These are phyloP conservation scores for Beauveria sp. DNA, from an alignment of 2,329 filamentous ascomycete species.

Conservation along the genomic window DNA sequence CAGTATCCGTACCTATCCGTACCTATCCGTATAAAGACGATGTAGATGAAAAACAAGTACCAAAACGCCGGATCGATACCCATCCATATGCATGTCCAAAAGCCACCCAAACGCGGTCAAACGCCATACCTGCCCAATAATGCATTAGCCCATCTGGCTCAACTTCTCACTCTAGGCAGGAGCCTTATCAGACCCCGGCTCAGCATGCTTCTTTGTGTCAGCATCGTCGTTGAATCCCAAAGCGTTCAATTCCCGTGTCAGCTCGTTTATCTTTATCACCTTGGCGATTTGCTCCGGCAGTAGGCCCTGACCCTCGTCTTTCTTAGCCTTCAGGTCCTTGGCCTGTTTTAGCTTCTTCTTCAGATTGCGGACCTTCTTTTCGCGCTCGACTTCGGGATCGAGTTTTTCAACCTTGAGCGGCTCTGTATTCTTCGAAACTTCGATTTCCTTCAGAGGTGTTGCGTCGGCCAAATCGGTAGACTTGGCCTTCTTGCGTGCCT, in stretches of 20 bases:
- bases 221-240: slow-evolving; percentile 79
- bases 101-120: background rate
- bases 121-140: background rate
- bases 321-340: slow-evolving; percentile 82
- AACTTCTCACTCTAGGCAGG: background rate
- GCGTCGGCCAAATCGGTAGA: slow-evolving; percentile 34
- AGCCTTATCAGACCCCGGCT: background rate
- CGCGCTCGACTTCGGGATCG: slow-evolving; percentile 69
- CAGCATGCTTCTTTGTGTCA: slow-evolving; percentile 38
- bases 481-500: slow-evolving; percentile 49
- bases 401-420: slow-evolving; percentile 32
- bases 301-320: slow-evolving; percentile 74
- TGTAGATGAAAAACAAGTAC: background rate
- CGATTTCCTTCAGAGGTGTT: slow-evolving; percentile 27
- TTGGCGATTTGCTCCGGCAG: slow-evolving; percentile 95
- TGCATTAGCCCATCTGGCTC: background rate
- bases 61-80: background rate
- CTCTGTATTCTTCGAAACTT: slow-evolving; percentile 44
- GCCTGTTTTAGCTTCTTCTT: slow-evolving; percentile 95
- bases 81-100: background rate
- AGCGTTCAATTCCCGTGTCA: slow-evolving; percentile 77
- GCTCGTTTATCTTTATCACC: slow-evolving; percentile 92
- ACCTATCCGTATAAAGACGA: background rate
- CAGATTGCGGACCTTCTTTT: slow-evolving; percentile 87
- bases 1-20: too few species aligned